These are phyloP conservation scores for Prosopis cineraria DNA, from an alignment of 306 rosid genomes.

Conservation along the genomic window DNA sequence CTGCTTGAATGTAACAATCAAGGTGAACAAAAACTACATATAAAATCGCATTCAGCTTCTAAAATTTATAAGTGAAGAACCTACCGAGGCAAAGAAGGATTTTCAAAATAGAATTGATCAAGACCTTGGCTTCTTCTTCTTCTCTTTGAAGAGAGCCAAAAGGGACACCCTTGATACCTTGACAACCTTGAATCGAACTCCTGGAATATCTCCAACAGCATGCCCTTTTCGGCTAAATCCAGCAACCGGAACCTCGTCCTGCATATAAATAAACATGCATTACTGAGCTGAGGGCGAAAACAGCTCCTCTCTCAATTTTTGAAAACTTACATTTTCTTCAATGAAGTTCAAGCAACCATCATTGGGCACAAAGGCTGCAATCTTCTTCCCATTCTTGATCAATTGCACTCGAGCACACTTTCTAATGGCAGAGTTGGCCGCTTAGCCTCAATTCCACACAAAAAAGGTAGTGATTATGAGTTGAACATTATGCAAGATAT, in stretches of 20 bases:
- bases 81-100: not conserved
- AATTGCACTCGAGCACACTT: constrained; percentile 71
- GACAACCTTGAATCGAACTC: constrained; percentile 70
- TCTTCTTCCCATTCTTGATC: constrained; percentile 70
- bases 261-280: not conserved
- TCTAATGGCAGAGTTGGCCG: constrained; percentile 74
- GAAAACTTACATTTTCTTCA: constrained; percentile 59
- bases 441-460: constrained; percentile 72
- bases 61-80: constrained; percentile 20
- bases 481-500: constrained; percentile 1
- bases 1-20: not conserved
- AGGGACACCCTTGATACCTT: constrained; percentile 73
- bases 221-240: constrained; percentile 70
- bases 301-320: not conserved
- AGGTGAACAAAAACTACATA: not conserved
- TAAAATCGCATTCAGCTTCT: constrained; percentile 13
- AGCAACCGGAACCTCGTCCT: constrained; percentile 76
- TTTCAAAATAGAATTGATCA: constrained; percentile 22
- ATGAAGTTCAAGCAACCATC: constrained; percentile 72
- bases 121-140: constrained; percentile 74
- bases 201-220: constrained; percentile 74
- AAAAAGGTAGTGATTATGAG: constrained; percentile 9
- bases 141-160: constrained; percentile 66
- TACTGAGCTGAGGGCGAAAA: not conserved
- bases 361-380: constrained; percentile 70